These are phyloP conservation scores for Barnettozyma californica DNA, from an alignment of 805 yeast genomes.

Conservation along the genomic window DNA sequence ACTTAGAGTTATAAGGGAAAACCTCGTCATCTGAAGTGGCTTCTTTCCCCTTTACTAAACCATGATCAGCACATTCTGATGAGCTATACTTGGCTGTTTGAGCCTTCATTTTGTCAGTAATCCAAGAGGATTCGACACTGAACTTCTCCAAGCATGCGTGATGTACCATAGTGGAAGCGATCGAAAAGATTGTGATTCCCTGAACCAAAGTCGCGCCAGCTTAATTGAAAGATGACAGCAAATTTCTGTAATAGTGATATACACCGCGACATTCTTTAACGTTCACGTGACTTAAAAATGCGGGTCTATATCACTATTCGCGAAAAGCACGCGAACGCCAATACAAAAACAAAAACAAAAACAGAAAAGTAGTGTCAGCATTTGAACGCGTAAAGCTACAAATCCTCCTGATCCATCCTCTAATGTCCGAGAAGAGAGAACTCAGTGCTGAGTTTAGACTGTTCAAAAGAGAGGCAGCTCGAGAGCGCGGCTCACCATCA, in stretches of 20 bases:
- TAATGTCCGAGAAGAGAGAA: not conserved
- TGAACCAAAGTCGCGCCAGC: not conserved
- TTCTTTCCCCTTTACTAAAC: not conserved
- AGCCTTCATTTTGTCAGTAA: not conserved
- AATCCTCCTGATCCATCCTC: not conserved
- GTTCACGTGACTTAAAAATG: too few relatives aligned
- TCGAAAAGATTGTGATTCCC: not conserved
- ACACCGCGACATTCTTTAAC: too few relatives aligned
- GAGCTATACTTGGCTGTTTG: not conserved
- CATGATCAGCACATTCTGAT: not conserved
- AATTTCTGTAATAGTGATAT: not conserved
- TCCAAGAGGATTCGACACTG: not conserved
- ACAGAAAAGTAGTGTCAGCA: not conserved
- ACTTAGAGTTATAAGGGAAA: not conserved
- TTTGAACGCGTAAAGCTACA: not conserved
- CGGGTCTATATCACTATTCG: too few relatives aligned
- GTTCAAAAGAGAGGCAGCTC: not conserved
- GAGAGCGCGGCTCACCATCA: not conserved
- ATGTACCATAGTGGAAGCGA: not conserved
- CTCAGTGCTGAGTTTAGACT: not conserved
- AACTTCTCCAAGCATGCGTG: conserved; percentile 8
- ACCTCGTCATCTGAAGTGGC: not conserved
- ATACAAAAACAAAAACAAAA: not conserved
- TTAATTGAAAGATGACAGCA: not conserved
- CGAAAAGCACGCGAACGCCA: not conserved